phyloP scores from a whole-genome alignment of 352 stramenopile genomes.

The Hyaloperonospora arabidopsidis region DNA sequence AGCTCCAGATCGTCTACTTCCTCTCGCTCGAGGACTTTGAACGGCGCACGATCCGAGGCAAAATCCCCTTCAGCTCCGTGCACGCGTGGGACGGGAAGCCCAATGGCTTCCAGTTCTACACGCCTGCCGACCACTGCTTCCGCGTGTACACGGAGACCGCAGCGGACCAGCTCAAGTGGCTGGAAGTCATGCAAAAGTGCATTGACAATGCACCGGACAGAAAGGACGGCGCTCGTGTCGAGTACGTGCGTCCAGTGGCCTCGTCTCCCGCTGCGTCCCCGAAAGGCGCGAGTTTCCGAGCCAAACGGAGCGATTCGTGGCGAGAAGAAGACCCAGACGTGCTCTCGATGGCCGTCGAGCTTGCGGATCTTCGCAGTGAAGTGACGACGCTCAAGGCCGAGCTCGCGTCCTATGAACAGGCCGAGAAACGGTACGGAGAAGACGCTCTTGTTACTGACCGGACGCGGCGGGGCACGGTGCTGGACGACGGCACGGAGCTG shows the following conservation, averaged over 20 bases:
- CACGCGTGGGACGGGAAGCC: constrained; percentile 82
- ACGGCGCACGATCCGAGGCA: constrained; percentile 64
- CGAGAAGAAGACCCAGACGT: constrained; percentile 70
- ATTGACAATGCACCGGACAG: constrained; percentile 64
- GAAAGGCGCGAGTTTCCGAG: constrained; percentile 34
- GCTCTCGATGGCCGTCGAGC: constrained; percentile 49
- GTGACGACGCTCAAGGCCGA: constrained; percentile 64
- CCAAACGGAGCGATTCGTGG: constrained; percentile 66
- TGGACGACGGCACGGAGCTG: constrained; percentile 73
- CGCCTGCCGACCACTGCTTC: constrained; percentile 76
- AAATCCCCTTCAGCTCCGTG: constrained; percentile 74
- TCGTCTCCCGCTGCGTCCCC: constrained; percentile 58
- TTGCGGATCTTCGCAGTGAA: constrained; percentile 70
- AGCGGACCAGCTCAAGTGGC: constrained; percentile 61
- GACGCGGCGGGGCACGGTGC: constrained; percentile 50
- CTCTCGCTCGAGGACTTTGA: constrained; percentile 65
- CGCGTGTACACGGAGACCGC: constrained; percentile 74
- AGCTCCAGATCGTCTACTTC: constrained; percentile 80
- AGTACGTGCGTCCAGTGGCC: constrained; percentile 61
- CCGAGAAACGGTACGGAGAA: constrained; percentile 64
- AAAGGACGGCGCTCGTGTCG: constrained; percentile 50
- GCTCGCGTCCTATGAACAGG: constrained; percentile 66
- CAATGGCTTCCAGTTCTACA: constrained; percentile 85
- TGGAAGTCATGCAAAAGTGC: constrained; percentile 57
- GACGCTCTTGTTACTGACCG: constrained; percentile 48